Conservation (phyloP, 2,329 filamentous ascomycete genomes). For the Neofusicoccum ribis region DNA sequence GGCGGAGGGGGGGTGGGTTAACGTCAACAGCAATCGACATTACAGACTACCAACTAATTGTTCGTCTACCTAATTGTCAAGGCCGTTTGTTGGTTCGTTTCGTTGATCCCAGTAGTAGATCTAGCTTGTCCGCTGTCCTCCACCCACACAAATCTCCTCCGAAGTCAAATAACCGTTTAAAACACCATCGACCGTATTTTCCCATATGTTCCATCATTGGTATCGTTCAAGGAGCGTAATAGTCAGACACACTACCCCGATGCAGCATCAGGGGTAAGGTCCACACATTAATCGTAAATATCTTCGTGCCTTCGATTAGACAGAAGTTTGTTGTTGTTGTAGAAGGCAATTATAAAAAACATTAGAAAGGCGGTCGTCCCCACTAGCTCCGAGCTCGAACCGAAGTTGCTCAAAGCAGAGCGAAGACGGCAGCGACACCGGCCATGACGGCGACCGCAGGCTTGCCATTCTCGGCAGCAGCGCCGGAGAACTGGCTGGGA, state of each 20-base stretch:
- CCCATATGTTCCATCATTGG: not conserved
- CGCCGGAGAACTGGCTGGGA: not conserved
- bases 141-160: not conserved
- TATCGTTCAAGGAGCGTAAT: slow-evolving; percentile 2
- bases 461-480: not conserved
- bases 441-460: not conserved
- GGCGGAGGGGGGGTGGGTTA: not conserved
- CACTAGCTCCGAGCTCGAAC: no score
- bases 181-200: no score
- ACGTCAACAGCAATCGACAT: not conserved
- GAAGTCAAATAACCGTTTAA: no score
- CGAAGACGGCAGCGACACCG: not conserved
- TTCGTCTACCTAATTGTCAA: not conserved
- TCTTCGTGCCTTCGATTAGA: not conserved
- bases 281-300: not conserved
- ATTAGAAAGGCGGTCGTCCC: not conserved
- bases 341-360: not conserved
- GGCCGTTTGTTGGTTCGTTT: not conserved
- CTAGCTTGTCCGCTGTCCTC: not conserved
- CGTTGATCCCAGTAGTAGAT: not conserved
- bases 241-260: not conserved
- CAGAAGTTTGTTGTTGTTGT: not conserved
- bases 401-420: not conserved
- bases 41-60: not conserved
- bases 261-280: not conserved